A percentile compares a stretch with the other conserved stretches of the same genome.
Conservation (phyloP, 2,329 filamentous ascomycete genomes). For the Aspergillus neoniger region DNA sequence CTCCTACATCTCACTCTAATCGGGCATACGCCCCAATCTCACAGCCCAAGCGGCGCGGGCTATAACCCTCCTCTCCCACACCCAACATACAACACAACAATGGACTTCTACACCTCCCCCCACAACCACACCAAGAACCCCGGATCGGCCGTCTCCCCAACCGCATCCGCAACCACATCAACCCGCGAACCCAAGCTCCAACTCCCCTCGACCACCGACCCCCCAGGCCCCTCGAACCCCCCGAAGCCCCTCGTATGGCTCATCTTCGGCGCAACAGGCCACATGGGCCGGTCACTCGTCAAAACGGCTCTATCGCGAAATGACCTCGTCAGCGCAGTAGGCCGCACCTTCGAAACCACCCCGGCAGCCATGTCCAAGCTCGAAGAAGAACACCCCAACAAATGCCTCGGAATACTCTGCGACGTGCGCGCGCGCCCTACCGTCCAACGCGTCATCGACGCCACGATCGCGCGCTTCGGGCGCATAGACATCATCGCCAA, state of each 20-base stretch:
- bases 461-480: constrained; percentile 72
- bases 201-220: constrained; percentile 83
- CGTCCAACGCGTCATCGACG: constrained; percentile 70
- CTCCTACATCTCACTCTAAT: too few relatives aligned
- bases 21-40: too few relatives aligned
- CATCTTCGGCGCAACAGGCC: constrained; percentile 93
- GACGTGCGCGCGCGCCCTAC: constrained; percentile 83
- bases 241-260: constrained; percentile 83
- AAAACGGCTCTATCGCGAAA: constrained; percentile 77
- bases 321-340: constrained; percentile 84
- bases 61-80: too few relatives aligned
- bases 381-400: constrained; percentile 56
- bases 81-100: not conserved
- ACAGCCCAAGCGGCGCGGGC: not conserved
- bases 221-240: constrained; percentile 70
- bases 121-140: not conserved
- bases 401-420: constrained; percentile 77
- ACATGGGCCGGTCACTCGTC: constrained; percentile 89
- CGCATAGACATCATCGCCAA: constrained; percentile 88
- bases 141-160: constrained; percentile 12
- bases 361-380: constrained; percentile 71
- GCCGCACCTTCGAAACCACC: constrained; percentile 75
- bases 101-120: constrained; percentile 5
- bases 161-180: constrained; percentile 1
- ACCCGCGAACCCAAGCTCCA: constrained; percentile 51